Base-by-base conservation (phyloP, 345 rosid species). In the Bruguiera sexangula region DNA sequence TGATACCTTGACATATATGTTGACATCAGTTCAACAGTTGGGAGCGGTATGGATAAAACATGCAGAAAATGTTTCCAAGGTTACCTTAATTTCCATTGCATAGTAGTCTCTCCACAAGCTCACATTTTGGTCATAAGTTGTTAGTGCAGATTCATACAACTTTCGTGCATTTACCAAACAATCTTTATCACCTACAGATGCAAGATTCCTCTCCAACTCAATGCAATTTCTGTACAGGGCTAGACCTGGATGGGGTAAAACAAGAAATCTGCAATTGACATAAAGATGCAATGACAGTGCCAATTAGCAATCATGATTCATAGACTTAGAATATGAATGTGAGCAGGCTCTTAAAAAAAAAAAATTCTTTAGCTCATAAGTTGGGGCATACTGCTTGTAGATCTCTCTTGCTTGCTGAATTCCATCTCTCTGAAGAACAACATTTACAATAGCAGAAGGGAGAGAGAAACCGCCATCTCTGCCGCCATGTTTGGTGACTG, bases 111-210 rank as follows among this genome's bases (percentile, higher is more conserved):
- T 80, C 99, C 99, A 92, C 77, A 95, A 76, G 76, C 81, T 76
- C 62, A 77, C 65, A 53, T 85, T 75, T 76, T 88, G 93, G 65
- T 81, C 81, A 70, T 92, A 86, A 60, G 81, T 82, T 34, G 90
- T 69, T 63, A 91, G 83, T 51, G 92, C 99, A 67, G 96, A 82
- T 67, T 88, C 99, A 69, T 85, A 95, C 39, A 95, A 69, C 82
- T 86, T 89, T 81, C 90, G 77, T 36, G 73, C 88, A 66, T 80
- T 86, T 60, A 18, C 78, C 26, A 92, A 86, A 68, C 87, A 78
- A 71, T 82, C 83, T 75, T 82, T 85, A 67, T 85, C 81, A 31
- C 93, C 90, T 37, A 39, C 36, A 16, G 84, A 84, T 6, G 93
- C 87, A 65, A 87, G 86, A 65, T 80, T 85, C 27, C 73, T 70